Evolutionary conservation across 2,329 filamentous ascomycete genomes (phyloP).

Genomic region (Fusarium pseudocircinatum): DNA sequence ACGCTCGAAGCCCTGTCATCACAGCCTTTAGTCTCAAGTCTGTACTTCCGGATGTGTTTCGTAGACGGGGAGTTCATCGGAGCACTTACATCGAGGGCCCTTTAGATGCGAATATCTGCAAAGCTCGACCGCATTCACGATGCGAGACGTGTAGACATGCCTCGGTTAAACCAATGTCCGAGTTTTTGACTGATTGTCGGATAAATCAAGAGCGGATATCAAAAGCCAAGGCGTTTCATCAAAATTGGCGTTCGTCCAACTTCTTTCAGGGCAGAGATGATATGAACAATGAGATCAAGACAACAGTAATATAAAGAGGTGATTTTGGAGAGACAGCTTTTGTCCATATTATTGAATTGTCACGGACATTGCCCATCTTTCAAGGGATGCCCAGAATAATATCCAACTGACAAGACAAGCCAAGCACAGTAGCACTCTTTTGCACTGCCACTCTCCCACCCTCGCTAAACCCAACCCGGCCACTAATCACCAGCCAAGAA

Average conservation of each 20-base stretch:
- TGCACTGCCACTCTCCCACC: conserved; percentile 14
- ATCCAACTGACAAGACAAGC: neutral
- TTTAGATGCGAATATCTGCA: neutral
- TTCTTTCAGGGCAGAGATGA: fast-evolving
- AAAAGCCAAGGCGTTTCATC: neutral
- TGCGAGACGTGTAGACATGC: neutral
- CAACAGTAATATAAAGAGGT: fast-evolving
- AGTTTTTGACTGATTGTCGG: neutral
- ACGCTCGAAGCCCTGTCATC: neutral
- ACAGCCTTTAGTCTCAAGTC: neutral
- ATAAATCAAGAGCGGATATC: neutral
- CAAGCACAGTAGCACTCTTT: conserved; percentile 1
- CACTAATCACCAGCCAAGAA: neutral
- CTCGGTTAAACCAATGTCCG: neutral
- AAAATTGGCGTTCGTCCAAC: neutral
- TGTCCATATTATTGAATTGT: neutral
- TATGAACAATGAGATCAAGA: fast-evolving
- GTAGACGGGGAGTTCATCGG: neutral
- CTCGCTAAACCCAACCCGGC: conserved; percentile 11
- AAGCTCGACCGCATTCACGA: neutral
- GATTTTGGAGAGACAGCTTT: neutral
- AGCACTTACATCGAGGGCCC: neutral
- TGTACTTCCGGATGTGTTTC: no score
- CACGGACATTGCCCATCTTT: neutral
- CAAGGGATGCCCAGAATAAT: neutral